Conservation (phyloP, 2,329 filamentous ascomycete species). For the Teratosphaeria viscida region DNA sequence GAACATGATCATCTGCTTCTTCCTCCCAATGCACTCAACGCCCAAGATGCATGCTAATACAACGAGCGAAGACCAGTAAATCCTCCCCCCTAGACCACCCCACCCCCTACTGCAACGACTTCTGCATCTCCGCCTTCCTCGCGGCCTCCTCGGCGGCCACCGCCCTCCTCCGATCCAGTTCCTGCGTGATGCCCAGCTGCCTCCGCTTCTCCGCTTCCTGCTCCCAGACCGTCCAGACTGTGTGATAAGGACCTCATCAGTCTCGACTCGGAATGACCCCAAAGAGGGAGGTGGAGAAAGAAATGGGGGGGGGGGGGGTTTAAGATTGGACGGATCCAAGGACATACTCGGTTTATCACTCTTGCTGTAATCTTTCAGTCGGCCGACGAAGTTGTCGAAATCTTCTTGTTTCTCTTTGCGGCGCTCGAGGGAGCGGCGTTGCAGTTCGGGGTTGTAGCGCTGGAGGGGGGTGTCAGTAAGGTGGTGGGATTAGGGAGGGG, state of each 20-base stretch:
- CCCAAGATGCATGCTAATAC: too few relatives aligned
- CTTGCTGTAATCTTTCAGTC: conserved; percentile 80
- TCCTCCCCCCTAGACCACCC: too few relatives aligned
- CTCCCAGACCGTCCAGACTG: conserved; percentile 29
- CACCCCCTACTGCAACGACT: conserved; percentile 11
- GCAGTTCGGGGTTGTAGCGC: conserved; percentile 89
- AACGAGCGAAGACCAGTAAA: too few relatives aligned
- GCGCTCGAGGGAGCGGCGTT: conserved; percentile 73
- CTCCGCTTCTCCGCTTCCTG: conserved; percentile 19
- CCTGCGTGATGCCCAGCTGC: conserved; percentile 13
- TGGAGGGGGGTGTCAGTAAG: conserved; percentile 22
- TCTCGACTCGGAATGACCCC: background rate
- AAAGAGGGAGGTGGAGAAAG: too few relatives aligned
- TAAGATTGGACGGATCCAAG: too few relatives aligned
- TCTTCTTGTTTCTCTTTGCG: conserved; percentile 68
- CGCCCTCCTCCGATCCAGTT: conserved; percentile 21
- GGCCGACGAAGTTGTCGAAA: conserved; percentile 76
- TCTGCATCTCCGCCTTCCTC: conserved; percentile 23
- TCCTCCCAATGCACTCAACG: too few relatives aligned
- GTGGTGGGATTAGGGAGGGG: background rate
- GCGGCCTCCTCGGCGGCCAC: conserved; percentile 20
- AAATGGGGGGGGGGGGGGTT: too few relatives aligned
- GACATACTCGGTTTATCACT: conserved; percentile 78
- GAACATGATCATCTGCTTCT: background rate
- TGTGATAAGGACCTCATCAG: conserved; percentile 2